Base-by-base conservation (phyloP, 768 basidiomycete genomes). In the Trametes elegans region DNA sequence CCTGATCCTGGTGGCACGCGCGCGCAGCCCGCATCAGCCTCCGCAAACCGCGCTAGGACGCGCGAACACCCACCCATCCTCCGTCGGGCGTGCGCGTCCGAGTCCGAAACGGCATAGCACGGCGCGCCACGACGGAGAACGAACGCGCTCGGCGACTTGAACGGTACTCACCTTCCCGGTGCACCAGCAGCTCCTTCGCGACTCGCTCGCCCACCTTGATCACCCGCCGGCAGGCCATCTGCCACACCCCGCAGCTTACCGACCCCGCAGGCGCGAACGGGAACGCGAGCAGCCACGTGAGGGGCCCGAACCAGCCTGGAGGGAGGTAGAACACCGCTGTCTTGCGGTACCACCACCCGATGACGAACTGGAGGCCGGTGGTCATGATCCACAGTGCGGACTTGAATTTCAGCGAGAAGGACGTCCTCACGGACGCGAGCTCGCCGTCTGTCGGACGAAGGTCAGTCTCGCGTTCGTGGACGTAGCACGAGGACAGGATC, bases 321-420 rank as follows among this genome's bases (percentile, higher is more conserved):
- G 97, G 97, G 6, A 98, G 81, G 71, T 86, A 99, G 71, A 99
- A 98, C 35, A 98, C 91, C 8, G 96, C 84, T n/a, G 84, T 70
- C 58, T 81, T 87, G 59, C 95, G 80, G 72, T 93, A 94, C 87
- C 87, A 95, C 88, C 92, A 94, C 18, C 90, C 91, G 38, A 97
- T 76, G 23, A 80, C 74, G 53, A 95, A 86, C 61, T 95, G 92
- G 44, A 87, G 68, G 6, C 93, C 94, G 1, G 90, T 90, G n/a
- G 96, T 98, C 39, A 88, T 66, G 34, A 89, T 62, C 91, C 93
- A 98, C 11, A 98, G 61, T 11, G 80, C 62, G 2, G 79, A 72
- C 51, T 83, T 90, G 73, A 97, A 94, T 63, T 82, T 82, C 48
- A 87, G 59, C 83, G 28, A 91, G 76, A 51, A 88, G 80, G 59